Conservation (phyloP, 306 rosid species). For the Vicia sativa region DNA sequence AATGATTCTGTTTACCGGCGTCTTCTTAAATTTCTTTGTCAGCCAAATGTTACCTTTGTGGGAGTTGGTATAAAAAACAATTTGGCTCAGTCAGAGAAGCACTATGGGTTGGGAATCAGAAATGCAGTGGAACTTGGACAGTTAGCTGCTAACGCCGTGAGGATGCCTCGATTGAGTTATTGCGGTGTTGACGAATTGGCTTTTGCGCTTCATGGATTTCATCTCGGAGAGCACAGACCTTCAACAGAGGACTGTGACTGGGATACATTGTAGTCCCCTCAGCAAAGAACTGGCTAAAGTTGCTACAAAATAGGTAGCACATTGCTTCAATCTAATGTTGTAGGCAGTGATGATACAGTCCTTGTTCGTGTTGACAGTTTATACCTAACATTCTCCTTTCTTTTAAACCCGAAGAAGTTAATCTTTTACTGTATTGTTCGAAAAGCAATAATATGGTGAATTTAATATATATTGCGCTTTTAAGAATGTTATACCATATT, state of each 20-base stretch:
- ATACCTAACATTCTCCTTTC: no score
- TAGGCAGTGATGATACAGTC: no score
- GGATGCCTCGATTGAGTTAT: neutral
- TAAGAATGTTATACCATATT: no score
- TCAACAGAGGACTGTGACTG: neutral
- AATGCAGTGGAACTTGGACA: neutral
- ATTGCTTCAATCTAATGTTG: neutral
- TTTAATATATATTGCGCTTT: neutral
- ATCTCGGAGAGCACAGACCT: neutral
- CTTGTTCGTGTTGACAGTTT: no score
- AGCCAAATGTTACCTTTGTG: neutral
- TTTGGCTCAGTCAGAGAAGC: conserved; percentile 2
- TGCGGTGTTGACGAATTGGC: neutral
- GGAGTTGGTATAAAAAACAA: neutral
- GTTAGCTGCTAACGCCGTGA: neutral
- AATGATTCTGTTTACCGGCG: neutral
- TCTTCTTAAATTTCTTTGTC: neutral
- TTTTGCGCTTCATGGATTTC: neutral
- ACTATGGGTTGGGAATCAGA: neutral
- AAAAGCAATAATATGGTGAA: conserved; percentile 24
- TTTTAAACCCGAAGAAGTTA: no score
- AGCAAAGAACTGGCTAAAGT: neutral
- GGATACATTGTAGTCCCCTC: neutral
- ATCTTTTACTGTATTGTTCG: neutral
- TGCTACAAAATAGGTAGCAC: neutral